These are phyloP conservation scores for Septoria linicola DNA, from an alignment of 2,329 filamentous ascomycete genomes.

Conservation along the genomic window DNA sequence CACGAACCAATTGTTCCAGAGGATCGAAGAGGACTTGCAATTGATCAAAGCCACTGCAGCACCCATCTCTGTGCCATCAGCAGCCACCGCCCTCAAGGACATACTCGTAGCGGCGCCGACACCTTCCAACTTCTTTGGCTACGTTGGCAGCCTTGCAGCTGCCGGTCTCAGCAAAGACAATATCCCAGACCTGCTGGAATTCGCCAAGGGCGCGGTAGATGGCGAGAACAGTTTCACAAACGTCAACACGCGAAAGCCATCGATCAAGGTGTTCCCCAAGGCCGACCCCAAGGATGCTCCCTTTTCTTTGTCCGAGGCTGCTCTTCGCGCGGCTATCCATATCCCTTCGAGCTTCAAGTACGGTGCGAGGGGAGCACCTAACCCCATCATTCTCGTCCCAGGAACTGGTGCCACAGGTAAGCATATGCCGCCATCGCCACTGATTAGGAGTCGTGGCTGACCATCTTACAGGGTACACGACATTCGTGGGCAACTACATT, in stretches of 20 bases:
- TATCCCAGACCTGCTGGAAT: constrained; percentile 20
- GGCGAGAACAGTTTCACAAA: constrained; percentile 32
- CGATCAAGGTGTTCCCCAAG: constrained; percentile 40
- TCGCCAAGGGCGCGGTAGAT: constrained; percentile 25
- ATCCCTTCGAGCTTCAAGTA: constrained; percentile 52
- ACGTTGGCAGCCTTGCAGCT: constrained; percentile 29
- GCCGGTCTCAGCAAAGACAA: constrained; percentile 36
- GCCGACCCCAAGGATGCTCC: constrained; percentile 45
- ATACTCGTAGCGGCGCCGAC: constrained; percentile 26
- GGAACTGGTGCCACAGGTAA: constrained; percentile 51
- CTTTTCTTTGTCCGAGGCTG: constrained; percentile 48
- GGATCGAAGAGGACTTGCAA: constrained; percentile 11
- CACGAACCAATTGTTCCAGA: constrained; percentile 10
- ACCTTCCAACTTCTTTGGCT: constrained; percentile 20
- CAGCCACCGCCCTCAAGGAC: constrained; percentile 19
- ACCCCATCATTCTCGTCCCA: constrained; percentile 53
- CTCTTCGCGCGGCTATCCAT: constrained; percentile 52
- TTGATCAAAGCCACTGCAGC: constrained; percentile 13
- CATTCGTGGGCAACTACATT: constrained; percentile 50
- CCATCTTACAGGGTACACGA: constrained; percentile 37
- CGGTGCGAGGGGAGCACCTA: constrained; percentile 39
- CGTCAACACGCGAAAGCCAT: constrained; percentile 27
- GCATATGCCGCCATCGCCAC: not conserved
- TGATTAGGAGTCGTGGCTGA: not conserved
- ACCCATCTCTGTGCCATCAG: constrained; percentile 4